A percentile compares a stretch with the other conserved stretches of the same genome.
These are phyloP conservation scores for Barbatosphaeria neglecta DNA, from an alignment of 495 filamentous ascomycete species.

Conservation along the genomic window DNA sequence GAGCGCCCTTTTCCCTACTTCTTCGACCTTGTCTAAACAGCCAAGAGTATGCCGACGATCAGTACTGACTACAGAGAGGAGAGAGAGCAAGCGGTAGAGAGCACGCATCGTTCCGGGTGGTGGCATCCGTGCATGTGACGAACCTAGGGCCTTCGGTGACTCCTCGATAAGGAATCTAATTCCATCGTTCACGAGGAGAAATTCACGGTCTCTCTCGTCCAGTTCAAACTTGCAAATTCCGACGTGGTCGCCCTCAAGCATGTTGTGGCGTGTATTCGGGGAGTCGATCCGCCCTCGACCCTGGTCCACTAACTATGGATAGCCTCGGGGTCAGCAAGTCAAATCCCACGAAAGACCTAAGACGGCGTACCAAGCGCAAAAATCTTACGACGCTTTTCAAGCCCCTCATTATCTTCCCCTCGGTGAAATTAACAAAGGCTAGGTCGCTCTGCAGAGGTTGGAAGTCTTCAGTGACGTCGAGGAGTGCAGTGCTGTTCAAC, in stretches of 20 bases:
- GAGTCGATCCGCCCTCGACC: slow-evolving; percentile 1
- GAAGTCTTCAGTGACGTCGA: slow-evolving; percentile 2
- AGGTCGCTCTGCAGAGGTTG: slow-evolving; percentile 1
- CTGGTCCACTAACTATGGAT: slow-evolving; percentile 1
- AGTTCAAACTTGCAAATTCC: slow-evolving; percentile 5
- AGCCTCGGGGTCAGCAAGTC: background rate
- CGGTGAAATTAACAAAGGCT: slow-evolving; percentile 3
- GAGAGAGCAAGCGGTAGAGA: too few species aligned
- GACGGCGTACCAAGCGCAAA: background rate
- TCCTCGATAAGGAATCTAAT: slow-evolving; percentile 1
- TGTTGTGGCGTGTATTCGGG: background rate
- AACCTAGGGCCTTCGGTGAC: background rate
- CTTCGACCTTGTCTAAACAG: background rate
- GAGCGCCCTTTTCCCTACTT: background rate
- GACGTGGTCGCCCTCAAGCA: slow-evolving; percentile 4
- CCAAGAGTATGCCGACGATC: background rate
- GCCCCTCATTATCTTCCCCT: slow-evolving; percentile 1
- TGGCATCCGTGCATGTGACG: background rate
- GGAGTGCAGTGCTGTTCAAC: background rate
- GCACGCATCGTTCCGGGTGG: background rate
- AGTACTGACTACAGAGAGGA: background rate
- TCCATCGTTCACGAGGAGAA: background rate
- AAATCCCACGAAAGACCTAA: background rate
- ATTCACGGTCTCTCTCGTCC: background rate
- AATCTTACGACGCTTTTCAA: background rate